Conservation (phyloP, 73 alveolate species). For the Blepharisma stoltei region DNA sequence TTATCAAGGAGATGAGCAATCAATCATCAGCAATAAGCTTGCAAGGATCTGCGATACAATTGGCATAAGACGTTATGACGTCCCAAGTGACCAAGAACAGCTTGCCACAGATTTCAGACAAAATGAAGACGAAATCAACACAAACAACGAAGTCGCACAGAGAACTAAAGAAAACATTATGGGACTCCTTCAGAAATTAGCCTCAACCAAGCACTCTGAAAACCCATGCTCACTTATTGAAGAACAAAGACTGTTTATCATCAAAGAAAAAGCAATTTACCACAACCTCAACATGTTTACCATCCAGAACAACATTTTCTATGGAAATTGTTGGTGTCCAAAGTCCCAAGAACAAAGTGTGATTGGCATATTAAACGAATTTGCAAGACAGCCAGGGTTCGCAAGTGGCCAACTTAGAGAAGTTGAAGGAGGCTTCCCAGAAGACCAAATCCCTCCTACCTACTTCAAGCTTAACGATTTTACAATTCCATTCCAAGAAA, state of each 20-base stretch:
- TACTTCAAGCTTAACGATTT: slow-evolving; percentile 93
- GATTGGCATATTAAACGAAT: slow-evolving; percentile 45
- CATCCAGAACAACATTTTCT: slow-evolving; percentile 44
- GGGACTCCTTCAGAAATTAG: slow-evolving; percentile 40
- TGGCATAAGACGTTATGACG: slow-evolving; percentile 60
- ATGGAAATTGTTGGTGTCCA: slow-evolving; percentile 83
- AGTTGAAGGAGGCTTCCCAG: slow-evolving; percentile 66
- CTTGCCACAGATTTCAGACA: slow-evolving; percentile 43
- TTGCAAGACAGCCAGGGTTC: slow-evolving; percentile 38
- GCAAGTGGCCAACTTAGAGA: slow-evolving; percentile 68
- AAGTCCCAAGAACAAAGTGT: slow-evolving; percentile 52
- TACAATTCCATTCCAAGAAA: slow-evolving; percentile 86
- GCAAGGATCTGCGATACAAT: slow-evolving; percentile 78
- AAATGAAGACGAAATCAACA: slow-evolving; percentile 48
- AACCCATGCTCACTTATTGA: slow-evolving; percentile 55
- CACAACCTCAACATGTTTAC: slow-evolving; percentile 52
- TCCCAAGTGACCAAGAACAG: slow-evolving; percentile 35
- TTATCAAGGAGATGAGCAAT: slow-evolving; percentile 81
- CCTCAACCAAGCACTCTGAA: slow-evolving; percentile 42
- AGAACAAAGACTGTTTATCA: slow-evolving; percentile 57
- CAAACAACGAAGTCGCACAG: slow-evolving; percentile 42
- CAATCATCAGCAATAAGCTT: slow-evolving; percentile 61
- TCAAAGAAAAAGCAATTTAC: slow-evolving; percentile 70
- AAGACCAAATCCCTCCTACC: slow-evolving; percentile 76
- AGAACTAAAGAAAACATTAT: slow-evolving; percentile 59